Base-by-base conservation (phyloP, 2,329 filamentous ascomycete species). In the Gnomoniopsis sp. region DNA sequence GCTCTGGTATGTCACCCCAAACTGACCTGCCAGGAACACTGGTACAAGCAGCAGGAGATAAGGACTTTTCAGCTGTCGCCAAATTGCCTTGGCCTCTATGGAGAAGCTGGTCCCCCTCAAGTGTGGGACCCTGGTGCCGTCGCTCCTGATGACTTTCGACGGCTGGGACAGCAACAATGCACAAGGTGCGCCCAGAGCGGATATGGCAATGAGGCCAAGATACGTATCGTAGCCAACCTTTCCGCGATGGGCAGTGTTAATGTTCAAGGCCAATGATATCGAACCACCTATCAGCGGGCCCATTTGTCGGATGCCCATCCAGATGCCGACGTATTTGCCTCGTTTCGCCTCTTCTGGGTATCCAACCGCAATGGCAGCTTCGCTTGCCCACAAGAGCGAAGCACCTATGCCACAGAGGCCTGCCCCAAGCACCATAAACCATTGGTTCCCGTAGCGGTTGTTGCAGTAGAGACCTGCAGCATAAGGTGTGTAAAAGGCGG, bases 341-440 rank as follows among this genome's bases (percentile, higher is more conserved):
- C 82, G 77, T 26, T 86, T 85, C 38, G 78, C 78, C 0, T 85
- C 82, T 62, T 88, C 85, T 0, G 86, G 85, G 64, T 88, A 89
- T 0, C 81, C 77, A 2, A 88, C 77, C 0, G 84, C 83, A 57
- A 89, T 86, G 0, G 87, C 86, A 1, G 82, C 85, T 72, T 89
- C 87, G 0, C 84, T 83, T 71, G 83, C 82, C 87, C 87, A 89
- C 71, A 88, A 88, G 2, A 88, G 75, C 0, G 86, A 86, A 0
- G 86, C 86, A 0, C 80, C 83, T 21, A 88, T 74, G 19, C 86
- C 86, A 66, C 84, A 88, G 1, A 84, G 73, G 0, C 82, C 84
- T 11, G 82, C 83, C 2, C 85, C 86, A 34, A 89, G 73, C 7
- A 88, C 75, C 15, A 87, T 79, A 41, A 88, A 78, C 86, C 86